Conservation (phyloP, 352 stramenopile genomes). For the Phytophthora ohioensis region DNA sequence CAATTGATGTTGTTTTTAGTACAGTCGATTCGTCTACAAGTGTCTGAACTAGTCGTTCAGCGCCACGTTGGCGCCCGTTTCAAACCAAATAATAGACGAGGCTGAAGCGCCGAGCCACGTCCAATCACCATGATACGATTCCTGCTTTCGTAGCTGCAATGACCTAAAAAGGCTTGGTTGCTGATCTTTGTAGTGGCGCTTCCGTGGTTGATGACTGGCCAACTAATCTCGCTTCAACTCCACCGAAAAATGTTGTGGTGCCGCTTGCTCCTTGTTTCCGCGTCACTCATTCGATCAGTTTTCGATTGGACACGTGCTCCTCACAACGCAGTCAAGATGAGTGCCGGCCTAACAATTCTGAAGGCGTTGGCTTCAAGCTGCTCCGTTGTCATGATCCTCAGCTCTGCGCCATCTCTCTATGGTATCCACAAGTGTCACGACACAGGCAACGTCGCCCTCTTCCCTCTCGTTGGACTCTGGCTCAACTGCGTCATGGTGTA, state of each 20-base stretch:
- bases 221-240: neutral
- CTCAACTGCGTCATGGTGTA: constrained; percentile 47
- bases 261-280: too few relatives aligned
- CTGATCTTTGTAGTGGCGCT: neutral
- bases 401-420: constrained; percentile 39
- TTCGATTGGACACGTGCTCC: constrained; percentile 6
- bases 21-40: constrained; percentile 14
- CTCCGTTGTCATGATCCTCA: constrained; percentile 49
- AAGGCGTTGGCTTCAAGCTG: constrained; percentile 44
- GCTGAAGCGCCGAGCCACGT: constrained; percentile 13
- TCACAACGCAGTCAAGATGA: constrained; percentile 24
- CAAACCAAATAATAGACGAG: constrained; percentile 29
- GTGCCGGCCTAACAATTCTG: constrained; percentile 28
- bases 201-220: neutral
- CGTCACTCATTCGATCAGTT: constrained; percentile 10
- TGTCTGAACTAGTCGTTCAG: constrained; percentile 1
- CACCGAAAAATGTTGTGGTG: neutral
- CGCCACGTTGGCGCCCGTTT: constrained; percentile 5
- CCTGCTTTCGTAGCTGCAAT: neutral
- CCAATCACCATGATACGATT: constrained; percentile 29
- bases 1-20: constrained; percentile 1
- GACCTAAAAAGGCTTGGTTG: constrained; percentile 8
- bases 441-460: constrained; percentile 36
- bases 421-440: constrained; percentile 39
- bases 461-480: constrained; percentile 46